phyloP scores from a whole-genome alignment of 1,139 yeast species.

The Candida glucosophila region DNA sequence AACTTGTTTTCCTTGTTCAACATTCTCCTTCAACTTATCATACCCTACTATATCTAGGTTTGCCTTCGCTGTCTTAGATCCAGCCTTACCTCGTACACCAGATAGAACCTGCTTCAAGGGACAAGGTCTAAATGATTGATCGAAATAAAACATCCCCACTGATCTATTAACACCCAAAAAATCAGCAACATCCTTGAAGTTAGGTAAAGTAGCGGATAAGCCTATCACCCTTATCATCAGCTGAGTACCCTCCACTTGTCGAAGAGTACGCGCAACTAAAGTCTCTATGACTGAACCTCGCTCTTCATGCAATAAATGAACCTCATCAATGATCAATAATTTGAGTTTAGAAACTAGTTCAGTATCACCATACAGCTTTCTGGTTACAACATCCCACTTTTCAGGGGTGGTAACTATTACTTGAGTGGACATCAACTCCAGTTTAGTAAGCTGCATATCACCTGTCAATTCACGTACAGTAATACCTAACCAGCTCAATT shows the following conservation, averaged over 20 bases:
- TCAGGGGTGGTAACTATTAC: conserved; percentile 95
- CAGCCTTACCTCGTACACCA: conserved; percentile 83
- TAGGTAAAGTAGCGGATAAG: conserved; percentile 92
- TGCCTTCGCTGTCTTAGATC: conserved; percentile 58
- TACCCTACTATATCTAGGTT: conserved; percentile 72
- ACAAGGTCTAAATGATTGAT: conserved; percentile 87
- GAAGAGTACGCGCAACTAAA: conserved; percentile 84
- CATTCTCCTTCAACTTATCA: conserved; percentile 62
- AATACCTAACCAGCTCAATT: conserved; percentile 78
- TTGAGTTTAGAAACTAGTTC: conserved; percentile 82
- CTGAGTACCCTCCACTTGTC: conserved; percentile 92
- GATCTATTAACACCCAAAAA: conserved; percentile 86
- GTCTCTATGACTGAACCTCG: conserved; percentile 97
- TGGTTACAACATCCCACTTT: conserved; percentile 97
- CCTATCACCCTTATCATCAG: conserved; percentile 96
- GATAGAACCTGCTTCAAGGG: conserved; percentile 83
- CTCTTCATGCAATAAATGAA: conserved; percentile 92
- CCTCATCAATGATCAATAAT: conserved; percentile 87
- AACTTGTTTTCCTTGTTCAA: conserved; percentile 72
- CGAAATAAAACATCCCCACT: conserved; percentile 90
- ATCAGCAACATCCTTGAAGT: conserved; percentile 90
- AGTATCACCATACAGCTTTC: conserved; percentile 79
- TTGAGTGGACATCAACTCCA: conserved; percentile 80
- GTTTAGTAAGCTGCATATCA: conserved; percentile 87
- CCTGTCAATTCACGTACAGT: conserved; percentile 89